Percentiles rank a stretch among this genome's conserved stretches.
phyloP scores from a whole-genome alignment of 495 filamentous ascomycete genomes.

The Tuber borchii region DNA sequence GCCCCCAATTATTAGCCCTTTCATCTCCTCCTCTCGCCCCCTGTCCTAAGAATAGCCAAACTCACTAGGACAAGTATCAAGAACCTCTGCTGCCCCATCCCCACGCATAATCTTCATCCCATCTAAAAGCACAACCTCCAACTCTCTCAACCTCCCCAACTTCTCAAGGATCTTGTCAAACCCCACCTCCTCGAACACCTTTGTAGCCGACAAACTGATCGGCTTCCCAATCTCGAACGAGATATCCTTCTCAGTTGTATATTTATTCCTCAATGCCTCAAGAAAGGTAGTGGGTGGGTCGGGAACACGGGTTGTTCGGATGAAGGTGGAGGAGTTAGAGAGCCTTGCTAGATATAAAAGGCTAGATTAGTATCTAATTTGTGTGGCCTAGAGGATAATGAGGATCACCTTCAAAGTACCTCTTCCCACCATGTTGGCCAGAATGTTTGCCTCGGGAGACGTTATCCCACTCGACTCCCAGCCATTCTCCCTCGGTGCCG shows the following conservation, averaged over 20 bases:
- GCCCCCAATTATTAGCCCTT: slow-evolving; percentile 36
- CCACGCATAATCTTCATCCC: slow-evolving; percentile 55
- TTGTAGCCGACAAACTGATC: slow-evolving; percentile 66
- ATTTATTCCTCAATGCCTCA: slow-evolving; percentile 74
- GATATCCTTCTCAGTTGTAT: slow-evolving; percentile 54
- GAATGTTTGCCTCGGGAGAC: slow-evolving; percentile 77
- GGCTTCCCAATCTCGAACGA: slow-evolving; percentile 28
- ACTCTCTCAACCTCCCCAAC: slow-evolving; percentile 66
- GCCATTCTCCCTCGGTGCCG: slow-evolving; percentile 73
- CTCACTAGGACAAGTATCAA: slow-evolving; percentile 50
- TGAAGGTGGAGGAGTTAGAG: slow-evolving; percentile 71
- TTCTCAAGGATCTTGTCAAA: slow-evolving; percentile 86
- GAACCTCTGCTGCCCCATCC: slow-evolving; percentile 45
- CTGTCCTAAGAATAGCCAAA: neutral
- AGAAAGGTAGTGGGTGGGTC: slow-evolving; percentile 67
- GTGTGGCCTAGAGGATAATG: slow-evolving; percentile 3
- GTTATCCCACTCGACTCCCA: slow-evolving; percentile 97
- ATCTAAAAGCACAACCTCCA: slow-evolving; percentile 77
- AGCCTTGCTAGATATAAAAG: slow-evolving; percentile 58
- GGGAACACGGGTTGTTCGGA: slow-evolving; percentile 64
- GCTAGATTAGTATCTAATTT: slow-evolving; percentile 5
- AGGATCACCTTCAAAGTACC: slow-evolving; percentile 63
- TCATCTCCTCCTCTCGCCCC: neutral
- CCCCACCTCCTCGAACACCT: slow-evolving; percentile 88
- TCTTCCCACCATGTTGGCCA: slow-evolving; percentile 67